Percentiles rank a stretch among this genome's conserved stretches.
phyloP scores from a whole-genome alignment of 495 filamentous ascomycete species.

The Penicillium dipodomyicola region DNA sequence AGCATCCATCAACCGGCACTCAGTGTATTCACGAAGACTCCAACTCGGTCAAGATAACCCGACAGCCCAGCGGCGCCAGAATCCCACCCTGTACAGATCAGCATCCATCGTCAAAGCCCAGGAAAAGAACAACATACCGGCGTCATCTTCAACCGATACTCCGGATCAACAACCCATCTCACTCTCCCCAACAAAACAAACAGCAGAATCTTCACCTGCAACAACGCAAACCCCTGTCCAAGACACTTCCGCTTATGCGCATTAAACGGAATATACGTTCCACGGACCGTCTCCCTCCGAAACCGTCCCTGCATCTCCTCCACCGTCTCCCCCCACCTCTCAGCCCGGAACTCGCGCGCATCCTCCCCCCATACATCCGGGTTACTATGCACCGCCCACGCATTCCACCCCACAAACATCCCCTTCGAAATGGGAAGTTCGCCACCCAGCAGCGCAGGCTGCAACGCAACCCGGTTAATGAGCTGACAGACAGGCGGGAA shows the following conservation, averaged over 20 bases:
- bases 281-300: conserved; percentile 30
- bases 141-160: conserved; percentile 35
- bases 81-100: conserved; percentile 6
- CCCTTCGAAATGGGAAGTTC: conserved; percentile 29
- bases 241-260: conserved; percentile 36
- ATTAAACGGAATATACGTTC: conserved; percentile 39
- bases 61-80: conserved; percentile 9
- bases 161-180: conserved; percentile 31
- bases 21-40: background rate
- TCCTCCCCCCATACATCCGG: conserved; percentile 29
- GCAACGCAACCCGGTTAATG: conserved; percentile 30
- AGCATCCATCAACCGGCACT: background rate
- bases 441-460: conserved; percentile 21
- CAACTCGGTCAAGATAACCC: conserved; percentile 9
- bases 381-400: conserved; percentile 34
- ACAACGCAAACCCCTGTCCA: conserved; percentile 36
- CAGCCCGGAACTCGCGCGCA: conserved; percentile 32
- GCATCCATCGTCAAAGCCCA: background rate
- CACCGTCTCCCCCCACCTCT: conserved; percentile 36
- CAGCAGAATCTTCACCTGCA: conserved; percentile 34
- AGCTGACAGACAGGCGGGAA: conserved; percentile 42
- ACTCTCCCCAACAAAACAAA: conserved; percentile 32
- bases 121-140: conserved; percentile 23
- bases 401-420: conserved; percentile 40
- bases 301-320: conserved; percentile 31